phyloP scores from a whole-genome alignment of 371 early-diverging fungal genomes.

The Saksenaea vasiformis region DNA sequence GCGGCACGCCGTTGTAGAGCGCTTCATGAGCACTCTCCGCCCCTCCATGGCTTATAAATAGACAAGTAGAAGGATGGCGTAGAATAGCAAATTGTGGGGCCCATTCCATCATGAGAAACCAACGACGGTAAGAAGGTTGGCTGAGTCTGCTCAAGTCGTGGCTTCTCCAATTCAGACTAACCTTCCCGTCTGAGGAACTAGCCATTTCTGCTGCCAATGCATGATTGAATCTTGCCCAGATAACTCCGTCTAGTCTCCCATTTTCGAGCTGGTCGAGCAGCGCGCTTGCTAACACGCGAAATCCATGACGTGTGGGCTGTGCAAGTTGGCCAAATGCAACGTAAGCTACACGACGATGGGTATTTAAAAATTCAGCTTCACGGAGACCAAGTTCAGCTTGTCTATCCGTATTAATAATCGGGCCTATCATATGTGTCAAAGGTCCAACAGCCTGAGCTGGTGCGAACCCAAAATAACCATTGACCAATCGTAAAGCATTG shows the following conservation, averaged over 20 bases:
- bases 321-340: conserved; percentile 24
- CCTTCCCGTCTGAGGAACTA: not conserved
- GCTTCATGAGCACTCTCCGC: conserved; percentile 35
- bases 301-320: not conserved
- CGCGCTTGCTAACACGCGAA: not conserved
- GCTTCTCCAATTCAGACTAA: not conserved
- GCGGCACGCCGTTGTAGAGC: conserved; percentile 22
- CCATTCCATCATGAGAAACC: conserved; percentile 17
- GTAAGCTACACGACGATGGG: conserved; percentile 13
- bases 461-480: conserved; percentile 1
- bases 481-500: conserved; percentile 4
- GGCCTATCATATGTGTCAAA: conserved; percentile 18
- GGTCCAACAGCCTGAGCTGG: conserved; percentile 15
- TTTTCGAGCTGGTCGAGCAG: not conserved
- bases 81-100: conserved; percentile 45
- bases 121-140: not conserved
- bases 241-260: not conserved
- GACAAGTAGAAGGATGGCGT: conserved; percentile 26
- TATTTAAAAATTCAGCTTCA: not conserved
- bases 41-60: conserved; percentile 45
- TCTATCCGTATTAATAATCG: conserved; percentile 7
- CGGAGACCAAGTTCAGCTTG: not conserved
- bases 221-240: conserved; percentile 8
- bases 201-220: not conserved
- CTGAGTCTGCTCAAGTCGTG: not conserved